Conservation (phyloP, 2,329 filamentous ascomycete genomes). For the Coniosporium tulheliwenetii region DNA sequence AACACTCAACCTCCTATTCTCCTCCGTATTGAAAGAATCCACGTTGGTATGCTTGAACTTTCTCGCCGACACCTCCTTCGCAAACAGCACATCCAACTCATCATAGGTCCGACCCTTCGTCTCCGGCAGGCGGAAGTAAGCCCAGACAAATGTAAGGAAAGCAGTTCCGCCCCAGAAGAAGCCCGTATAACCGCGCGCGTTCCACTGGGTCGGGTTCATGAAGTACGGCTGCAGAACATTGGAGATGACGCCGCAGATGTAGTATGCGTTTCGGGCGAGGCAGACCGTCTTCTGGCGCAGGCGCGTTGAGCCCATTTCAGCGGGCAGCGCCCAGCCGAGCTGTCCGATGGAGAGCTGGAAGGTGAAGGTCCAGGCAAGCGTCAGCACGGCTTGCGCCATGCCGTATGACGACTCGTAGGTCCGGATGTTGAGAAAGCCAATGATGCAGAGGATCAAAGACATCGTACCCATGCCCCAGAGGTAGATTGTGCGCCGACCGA, state of each 20-base stretch:
- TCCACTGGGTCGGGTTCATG: conserved; percentile 16
- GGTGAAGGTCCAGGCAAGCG: conserved; percentile 26
- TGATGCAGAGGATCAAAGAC: conserved; percentile 34
- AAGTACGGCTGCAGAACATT: conserved; percentile 14
- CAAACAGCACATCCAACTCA: conserved; percentile 28
- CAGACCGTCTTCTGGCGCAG: conserved; percentile 41
- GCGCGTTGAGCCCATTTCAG: conserved; percentile 38
- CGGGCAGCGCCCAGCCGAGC: conserved; percentile 33
- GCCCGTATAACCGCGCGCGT: conserved; percentile 19
- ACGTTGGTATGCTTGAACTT: conserved; percentile 15
- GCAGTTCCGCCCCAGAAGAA: conserved; percentile 27
- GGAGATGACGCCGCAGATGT: conserved; percentile 30
- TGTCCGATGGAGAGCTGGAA: conserved; percentile 15
- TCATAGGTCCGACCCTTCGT: conserved; percentile 24
- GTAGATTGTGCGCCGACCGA: conserved; percentile 49
- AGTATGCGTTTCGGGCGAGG: conserved; percentile 33
- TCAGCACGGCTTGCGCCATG: conserved; percentile 10
- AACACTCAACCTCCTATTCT: no score
- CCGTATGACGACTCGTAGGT: conserved; percentile 33
- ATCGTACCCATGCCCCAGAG: conserved; percentile 41
- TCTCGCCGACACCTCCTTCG: conserved; percentile 20
- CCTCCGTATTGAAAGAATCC: conserved; percentile 4
- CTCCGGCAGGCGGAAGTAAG: conserved; percentile 28
- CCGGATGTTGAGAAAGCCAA: conserved; percentile 9
- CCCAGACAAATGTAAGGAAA: conserved; percentile 21